Evolutionary conservation across 192 early-diverging fungal genomes (phyloP), one percentile per base, ranked within the genome.

Genomic region (Pecoramyces ruminantium): DNA sequence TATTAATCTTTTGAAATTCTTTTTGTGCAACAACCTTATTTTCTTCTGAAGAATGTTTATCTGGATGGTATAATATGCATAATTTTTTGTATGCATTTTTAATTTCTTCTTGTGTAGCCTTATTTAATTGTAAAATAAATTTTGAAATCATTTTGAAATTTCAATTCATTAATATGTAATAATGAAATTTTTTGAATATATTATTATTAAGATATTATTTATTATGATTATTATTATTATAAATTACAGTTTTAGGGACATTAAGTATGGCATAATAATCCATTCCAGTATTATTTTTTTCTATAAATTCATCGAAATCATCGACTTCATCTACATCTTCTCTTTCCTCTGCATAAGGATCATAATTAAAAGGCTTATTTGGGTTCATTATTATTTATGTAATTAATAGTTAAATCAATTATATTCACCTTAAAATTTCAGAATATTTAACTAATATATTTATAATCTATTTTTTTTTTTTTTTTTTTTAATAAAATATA

Each of bases 11-110:
- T 79, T 93, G 92, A 81, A 95, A 95, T 81, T 93, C 89, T 4
- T 86, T 87, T 84, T 92, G 92, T 4, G 94, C 94, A 79, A 89
- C 86, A 78, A 89, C 84, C 42, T 90, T 90, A 77, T 86, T 84
- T 79, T 89, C 87, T n/a, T 86, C 86, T 77, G 87, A 83, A 17
- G 84, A 85, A 82, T 94, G 93, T 81, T 92, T 92, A 86, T 95
- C 94, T 8, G 94, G 94, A 80, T 95, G 94, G 84, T 93, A 95
- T 77, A 90, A 84, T 77, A 90, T 88, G 82, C 93, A 93, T 78
- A 94, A 82, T 2, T 88, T 88, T 81, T 88, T 91, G 87, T 94
- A 93, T 30, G 93, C 87, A 29, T 93, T 92, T 83, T 92, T 92
- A 21, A 95, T 89, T 42, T 93, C 87, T 0, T 92, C 90, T 78